Evolutionary conservation across 495 filamentous ascomycete genomes (phyloP).

Genomic region (Daldinia decipiens): DNA sequence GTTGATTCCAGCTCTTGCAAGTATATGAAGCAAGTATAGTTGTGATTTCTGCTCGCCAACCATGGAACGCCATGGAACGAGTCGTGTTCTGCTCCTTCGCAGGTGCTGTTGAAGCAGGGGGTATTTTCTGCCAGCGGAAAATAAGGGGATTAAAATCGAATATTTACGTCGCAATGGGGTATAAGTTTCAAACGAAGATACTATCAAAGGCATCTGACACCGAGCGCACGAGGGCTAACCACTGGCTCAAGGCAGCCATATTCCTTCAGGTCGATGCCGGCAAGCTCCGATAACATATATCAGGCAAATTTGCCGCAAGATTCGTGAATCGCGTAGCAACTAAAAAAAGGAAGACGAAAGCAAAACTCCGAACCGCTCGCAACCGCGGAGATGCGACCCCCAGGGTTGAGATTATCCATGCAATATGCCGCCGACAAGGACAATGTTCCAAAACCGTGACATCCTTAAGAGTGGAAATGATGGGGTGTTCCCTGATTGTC

Average conservation of each 20-base stretch:
- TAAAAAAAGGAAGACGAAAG: conserved; percentile 32
- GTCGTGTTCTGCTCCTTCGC: conserved; percentile 16
- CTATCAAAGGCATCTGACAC: conserved; percentile 20
- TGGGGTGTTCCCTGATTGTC: conserved; percentile 23
- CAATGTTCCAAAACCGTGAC: conserved; percentile 29
- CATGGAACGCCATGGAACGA: conserved; percentile 12
- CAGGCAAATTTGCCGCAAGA: conserved; percentile 27
- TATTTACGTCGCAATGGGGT: conserved; percentile 47
- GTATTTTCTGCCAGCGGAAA: conserved; percentile 44
- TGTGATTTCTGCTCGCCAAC: conserved; percentile 11
- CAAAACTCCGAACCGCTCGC: conserved; percentile 48
- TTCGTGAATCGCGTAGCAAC: conserved; percentile 45
- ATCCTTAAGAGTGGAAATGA: conserved; percentile 27
- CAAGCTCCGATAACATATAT: conserved; percentile 23
- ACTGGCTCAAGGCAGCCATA: conserved; percentile 46
- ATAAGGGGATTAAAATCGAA: conserved; percentile 34
- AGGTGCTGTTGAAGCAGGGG: conserved; percentile 38
- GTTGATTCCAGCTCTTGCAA: conserved; percentile 5
- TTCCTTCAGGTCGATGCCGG: conserved; percentile 17
- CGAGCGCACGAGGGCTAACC: conserved; percentile 44
- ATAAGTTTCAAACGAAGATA: conserved; percentile 47
- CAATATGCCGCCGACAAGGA: conserved; percentile 36
- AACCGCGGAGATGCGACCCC: conserved; percentile 42
- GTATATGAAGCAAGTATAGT: conserved; percentile 14
- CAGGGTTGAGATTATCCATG: conserved; percentile 44